Base-by-base conservation (phyloP, 2,329 filamentous ascomycete genomes). In the Aureobasidium sp. region DNA sequence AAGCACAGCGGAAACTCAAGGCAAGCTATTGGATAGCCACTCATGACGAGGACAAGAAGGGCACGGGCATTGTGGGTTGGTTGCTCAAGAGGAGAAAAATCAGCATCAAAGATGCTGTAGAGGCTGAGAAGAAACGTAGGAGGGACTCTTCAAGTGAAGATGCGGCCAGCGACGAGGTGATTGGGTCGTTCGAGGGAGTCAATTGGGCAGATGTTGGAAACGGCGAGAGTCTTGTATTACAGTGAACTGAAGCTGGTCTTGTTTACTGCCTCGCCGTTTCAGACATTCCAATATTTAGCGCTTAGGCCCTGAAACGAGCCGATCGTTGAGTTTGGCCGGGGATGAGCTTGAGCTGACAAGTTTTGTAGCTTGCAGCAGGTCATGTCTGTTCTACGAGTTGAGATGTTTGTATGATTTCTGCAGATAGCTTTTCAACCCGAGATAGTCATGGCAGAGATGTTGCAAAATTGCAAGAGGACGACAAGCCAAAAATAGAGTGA, bases 11-110 rank as follows among this genome's bases (percentile, higher is more conserved):
- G 17, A 71, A 79, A 5, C 71, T 83, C 34, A 74, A 77, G 1
- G 82, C 84, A 0, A 80, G 76, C 66, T 88, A 87, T 67, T 88
- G 85, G 86, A 73, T 88, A 20, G 80, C 79, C 0, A 88, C 86
- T 29, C 85, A 88, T 66, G 85, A 87, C 66, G 85, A 87, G 70
- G 74, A 82, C 5, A 87, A 87, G 71, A 79, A 72, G 59, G 84
- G 83, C 0, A 78, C 78, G 0, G 84, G 85, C 0, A 66, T 87
- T 5, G 79, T 87, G 11, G 79, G 72, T 1, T 80, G 75, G 74
- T 82, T 73, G 72, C 74, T 82, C 62, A 71, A 69, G 37, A 67
- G 78, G 37, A 78, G 74, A 53, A 68, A 74, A 0, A 71, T 78
- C 65, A 78, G 72, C 0, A 42, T 81, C 12, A 71, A 76, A 55